Evolutionary conservation across 2,329 filamentous ascomycete genomes (phyloP).

Genomic region (Alternaria novae-zelandiae): DNA sequence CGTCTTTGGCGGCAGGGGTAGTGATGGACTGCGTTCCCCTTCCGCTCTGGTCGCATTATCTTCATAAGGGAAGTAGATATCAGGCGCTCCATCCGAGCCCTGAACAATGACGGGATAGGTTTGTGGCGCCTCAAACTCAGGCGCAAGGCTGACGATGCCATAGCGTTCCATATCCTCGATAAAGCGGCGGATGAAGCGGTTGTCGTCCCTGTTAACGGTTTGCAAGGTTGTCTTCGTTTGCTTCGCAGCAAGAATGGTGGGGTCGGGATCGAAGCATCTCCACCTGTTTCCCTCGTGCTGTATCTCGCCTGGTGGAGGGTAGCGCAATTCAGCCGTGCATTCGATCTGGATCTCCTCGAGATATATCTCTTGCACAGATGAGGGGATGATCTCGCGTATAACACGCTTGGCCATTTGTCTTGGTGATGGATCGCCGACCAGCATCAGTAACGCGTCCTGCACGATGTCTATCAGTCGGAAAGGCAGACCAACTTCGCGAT

Average conservation of each 20-base stretch:
- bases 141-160: conserved; percentile 26
- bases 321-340: conserved; percentile 19
- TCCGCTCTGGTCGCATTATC: not conserved
- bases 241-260: not conserved
- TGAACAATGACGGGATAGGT: conserved; percentile 31
- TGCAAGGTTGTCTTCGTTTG: conserved; percentile 10
- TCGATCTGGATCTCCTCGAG: conserved; percentile 28
- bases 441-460: conserved; percentile 33
- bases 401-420: conserved; percentile 30
- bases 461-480: conserved; percentile 38
- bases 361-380: conserved; percentile 30
- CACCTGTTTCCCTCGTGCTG: conserved; percentile 37
- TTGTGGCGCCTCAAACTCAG: conserved; percentile 30
- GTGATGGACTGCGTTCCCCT: too few relatives aligned
- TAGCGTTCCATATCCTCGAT: conserved; percentile 38
- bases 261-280: conserved; percentile 26
- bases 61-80: conserved; percentile 39
- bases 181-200: conserved; percentile 32
- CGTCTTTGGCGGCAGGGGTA: conserved; percentile 18
- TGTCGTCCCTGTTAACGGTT: conserved; percentile 19
- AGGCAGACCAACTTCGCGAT: conserved; percentile 29
- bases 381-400: conserved; percentile 31
- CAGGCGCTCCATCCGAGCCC: conserved; percentile 27
- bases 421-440: conserved; percentile 30
- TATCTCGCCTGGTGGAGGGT: conserved; percentile 24